These are phyloP conservation scores for Avicennia marina DNA, from an alignment of 257 asterid species.

Conservation along the genomic window DNA sequence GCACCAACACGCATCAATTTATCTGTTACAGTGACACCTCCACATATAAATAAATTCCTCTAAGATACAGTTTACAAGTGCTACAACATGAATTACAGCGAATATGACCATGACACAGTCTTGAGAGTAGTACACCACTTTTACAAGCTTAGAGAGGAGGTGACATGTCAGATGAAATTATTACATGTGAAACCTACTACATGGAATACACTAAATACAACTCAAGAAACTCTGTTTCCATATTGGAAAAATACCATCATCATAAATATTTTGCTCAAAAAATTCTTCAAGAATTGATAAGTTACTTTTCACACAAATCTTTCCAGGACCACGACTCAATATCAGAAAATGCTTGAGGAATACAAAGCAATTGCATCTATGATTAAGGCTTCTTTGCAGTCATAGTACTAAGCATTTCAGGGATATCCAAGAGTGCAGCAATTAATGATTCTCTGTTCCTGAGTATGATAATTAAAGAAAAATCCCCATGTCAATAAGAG, in stretches of 20 bases:
- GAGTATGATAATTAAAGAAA: constrained; percentile 52
- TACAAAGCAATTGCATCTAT: constrained; percentile 33
- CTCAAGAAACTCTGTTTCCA: constrained; percentile 6
- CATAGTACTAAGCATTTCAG: constrained; percentile 41
- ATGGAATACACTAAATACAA: constrained; percentile 16
- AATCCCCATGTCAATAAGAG: constrained; percentile 42
- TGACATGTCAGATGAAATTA: constrained; percentile 11
- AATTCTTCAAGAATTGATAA: constrained; percentile 25
- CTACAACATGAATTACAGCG: constrained; percentile 15
- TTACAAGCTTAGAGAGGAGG: constrained; percentile 25
- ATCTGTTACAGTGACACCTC: constrained; percentile 14
- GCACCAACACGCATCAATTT: constrained; percentile 24
- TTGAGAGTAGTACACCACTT: constrained; percentile 21
- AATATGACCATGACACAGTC: constrained; percentile 15
- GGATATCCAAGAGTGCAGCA: constrained; percentile 53
- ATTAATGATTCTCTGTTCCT: constrained; percentile 63
- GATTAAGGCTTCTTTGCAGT: constrained; percentile 51
- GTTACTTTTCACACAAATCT: constrained; percentile 24
- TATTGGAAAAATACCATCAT: constrained; percentile 3
- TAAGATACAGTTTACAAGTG: constrained; percentile 14
- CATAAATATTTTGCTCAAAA: constrained; percentile 22
- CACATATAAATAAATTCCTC: constrained; percentile 17
- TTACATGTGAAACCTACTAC: constrained; percentile 25
- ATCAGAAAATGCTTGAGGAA: constrained; percentile 24
- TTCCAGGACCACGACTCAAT: constrained; percentile 24